These are phyloP conservation scores for Solanum tacnaense DNA, from an alignment of 257 asterid genomes.

Conservation along the genomic window DNA sequence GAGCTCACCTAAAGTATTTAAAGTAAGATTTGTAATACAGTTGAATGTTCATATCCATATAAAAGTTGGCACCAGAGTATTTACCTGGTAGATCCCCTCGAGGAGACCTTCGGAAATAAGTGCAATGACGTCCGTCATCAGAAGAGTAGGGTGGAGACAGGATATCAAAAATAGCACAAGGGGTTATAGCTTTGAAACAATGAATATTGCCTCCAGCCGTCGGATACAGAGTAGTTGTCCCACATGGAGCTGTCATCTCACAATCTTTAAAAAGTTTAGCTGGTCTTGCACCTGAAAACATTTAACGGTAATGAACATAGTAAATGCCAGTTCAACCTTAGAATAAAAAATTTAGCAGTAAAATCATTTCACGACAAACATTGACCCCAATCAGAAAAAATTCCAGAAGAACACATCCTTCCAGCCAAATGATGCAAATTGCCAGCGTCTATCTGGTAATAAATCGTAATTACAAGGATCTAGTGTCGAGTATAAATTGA, in stretches of 20 bases:
- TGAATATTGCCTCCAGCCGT: conserved; percentile 89
- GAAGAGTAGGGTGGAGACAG: conserved; percentile 96
- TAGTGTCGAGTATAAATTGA: neutral
- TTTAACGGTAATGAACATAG: neutral
- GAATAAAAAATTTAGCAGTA: neutral
- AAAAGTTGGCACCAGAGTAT: neutral
- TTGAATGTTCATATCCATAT: neutral
- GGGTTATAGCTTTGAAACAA: conserved; percentile 80
- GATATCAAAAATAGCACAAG: conserved; percentile 95
- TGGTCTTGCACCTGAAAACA: conserved; percentile 67
- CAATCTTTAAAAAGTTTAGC: conserved; percentile 60
- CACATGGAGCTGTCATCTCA: conserved; percentile 85
- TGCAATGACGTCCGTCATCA: conserved; percentile 90
- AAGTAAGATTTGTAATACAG: neutral
- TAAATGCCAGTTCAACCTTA: neutral
- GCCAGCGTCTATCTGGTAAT: neutral
- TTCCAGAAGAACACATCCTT: neutral
- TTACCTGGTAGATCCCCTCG: conserved; percentile 70
- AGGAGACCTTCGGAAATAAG: conserved; percentile 67
- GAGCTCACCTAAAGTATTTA: conserved; percentile 34
- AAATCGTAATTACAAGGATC: neutral
- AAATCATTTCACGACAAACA: neutral
- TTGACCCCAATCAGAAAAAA: neutral
- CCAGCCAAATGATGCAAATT: neutral
- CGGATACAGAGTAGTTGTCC: conserved; percentile 79